Conservation (phyloP, 352 stramenopile genomes). For the Phytophthora pisi region DNA sequence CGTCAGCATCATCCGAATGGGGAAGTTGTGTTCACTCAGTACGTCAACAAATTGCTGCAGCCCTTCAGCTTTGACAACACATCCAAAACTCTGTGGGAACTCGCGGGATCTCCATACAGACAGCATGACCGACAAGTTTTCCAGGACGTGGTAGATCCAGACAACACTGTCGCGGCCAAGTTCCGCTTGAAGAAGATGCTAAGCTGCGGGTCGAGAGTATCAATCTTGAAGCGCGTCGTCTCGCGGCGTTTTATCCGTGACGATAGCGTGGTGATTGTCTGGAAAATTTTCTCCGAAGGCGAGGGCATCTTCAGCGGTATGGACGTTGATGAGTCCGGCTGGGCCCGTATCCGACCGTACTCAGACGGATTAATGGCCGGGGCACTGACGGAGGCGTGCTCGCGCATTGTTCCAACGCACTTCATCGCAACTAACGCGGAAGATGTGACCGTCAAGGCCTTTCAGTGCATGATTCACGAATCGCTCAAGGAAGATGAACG, state of each 20-base stretch:
- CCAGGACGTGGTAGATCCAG: slow-evolving; percentile 1
- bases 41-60: slow-evolving; percentile 10
- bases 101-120: slow-evolving; percentile 7
- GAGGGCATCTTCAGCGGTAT: slow-evolving; percentile 35
- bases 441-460: too few relatives aligned
- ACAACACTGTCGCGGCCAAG: slow-evolving; percentile 40
- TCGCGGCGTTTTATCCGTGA: slow-evolving; percentile 35
- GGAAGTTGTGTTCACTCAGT: slow-evolving; percentile 18
- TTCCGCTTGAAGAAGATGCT: slow-evolving; percentile 21
- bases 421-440: too few relatives aligned
- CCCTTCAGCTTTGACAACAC: slow-evolving; percentile 22
- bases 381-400: neutral
- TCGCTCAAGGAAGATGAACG: too few relatives aligned
- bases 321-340: slow-evolving; percentile 16
- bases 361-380: neutral
- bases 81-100: slow-evolving; percentile 14
- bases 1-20: slow-evolving; percentile 2
- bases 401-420: too few relatives aligned
- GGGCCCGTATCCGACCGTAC: neutral
- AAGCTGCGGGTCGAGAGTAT: slow-evolving; percentile 3
- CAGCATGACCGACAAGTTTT: neutral
- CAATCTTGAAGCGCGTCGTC: slow-evolving; percentile 25
- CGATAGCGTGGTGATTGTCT: slow-evolving; percentile 50
- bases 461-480: too few relatives aligned
- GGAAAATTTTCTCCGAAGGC: slow-evolving; percentile 7